These are phyloP conservation scores for Aspergillus pseudonomiae DNA, from an alignment of 2,329 filamentous ascomycete genomes.

Conservation along the genomic window DNA sequence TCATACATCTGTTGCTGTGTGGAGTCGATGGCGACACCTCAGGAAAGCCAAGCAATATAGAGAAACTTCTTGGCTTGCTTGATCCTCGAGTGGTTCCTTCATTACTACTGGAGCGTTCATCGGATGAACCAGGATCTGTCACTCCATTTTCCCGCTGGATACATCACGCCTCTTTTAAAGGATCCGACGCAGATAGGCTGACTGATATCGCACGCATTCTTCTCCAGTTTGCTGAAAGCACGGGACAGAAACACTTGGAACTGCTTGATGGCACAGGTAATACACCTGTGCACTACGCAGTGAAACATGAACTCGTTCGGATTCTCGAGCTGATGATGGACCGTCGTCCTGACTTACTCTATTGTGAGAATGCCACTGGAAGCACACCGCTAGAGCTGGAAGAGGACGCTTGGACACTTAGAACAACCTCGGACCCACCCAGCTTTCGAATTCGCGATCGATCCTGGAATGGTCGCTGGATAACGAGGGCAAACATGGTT, in stretches of 20 bases:
- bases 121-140: slow-evolving; percentile 26
- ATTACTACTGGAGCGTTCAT: slow-evolving; percentile 37
- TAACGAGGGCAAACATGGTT: not conserved
- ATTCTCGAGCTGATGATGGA: slow-evolving; percentile 58
- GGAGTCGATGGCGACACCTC: slow-evolving; percentile 31
- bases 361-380: slow-evolving; percentile 75
- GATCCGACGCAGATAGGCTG: not conserved
- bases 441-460: not conserved
- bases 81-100: slow-evolving; percentile 51
- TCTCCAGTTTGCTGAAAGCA: slow-evolving; percentile 55
- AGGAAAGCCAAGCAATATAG: slow-evolving; percentile 47
- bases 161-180: slow-evolving; percentile 7
- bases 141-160: slow-evolving; percentile 64
- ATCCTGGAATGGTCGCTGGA: not conserved
- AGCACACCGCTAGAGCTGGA: slow-evolving; percentile 67
- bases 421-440: slow-evolving; percentile 24
- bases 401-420: slow-evolving; percentile 30
- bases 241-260: slow-evolving; percentile 47
- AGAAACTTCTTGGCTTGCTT: slow-evolving; percentile 65
- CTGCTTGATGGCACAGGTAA: slow-evolving; percentile 49
- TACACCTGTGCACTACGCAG: slow-evolving; percentile 44
- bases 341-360: slow-evolving; percentile 61
- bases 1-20: slow-evolving; percentile 63
- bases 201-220: slow-evolving; percentile 10
- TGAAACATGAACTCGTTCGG: slow-evolving; percentile 54